A percentile compares a stretch with the other conserved stretches of the same genome.
phyloP scores from a whole-genome alignment of 2,329 filamentous ascomycete genomes.

The Aspergillus melleus region DNA sequence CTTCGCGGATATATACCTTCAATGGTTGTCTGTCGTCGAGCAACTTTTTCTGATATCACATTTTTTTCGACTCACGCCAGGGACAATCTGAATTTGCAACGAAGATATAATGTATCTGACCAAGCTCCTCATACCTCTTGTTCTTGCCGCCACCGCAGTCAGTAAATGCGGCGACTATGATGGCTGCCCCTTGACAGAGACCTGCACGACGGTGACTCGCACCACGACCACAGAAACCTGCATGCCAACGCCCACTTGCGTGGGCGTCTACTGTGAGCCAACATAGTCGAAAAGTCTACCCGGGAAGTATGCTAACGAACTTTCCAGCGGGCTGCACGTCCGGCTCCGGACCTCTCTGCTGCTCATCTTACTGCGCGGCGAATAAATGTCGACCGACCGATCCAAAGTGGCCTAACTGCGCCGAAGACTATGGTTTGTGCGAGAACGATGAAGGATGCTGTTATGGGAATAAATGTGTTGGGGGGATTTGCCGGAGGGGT shows the following conservation, averaged over 20 bases:
- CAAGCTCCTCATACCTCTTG: background rate
- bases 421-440: conserved; percentile 28
- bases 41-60: background rate
- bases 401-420: conserved; percentile 27
- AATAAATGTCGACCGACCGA: conserved; percentile 31
- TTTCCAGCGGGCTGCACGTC: conserved; percentile 19
- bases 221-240: background rate
- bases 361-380: conserved; percentile 32
- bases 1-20: background rate
- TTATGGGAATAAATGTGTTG: conserved; percentile 27
- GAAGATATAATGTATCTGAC: background rate
- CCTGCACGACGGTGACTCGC: conserved; percentile 25
- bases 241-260: conserved; percentile 3
- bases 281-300: background rate
- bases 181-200: conserved; percentile 23
- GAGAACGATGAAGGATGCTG: conserved; percentile 29
- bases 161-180: conserved; percentile 1
- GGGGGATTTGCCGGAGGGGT: conserved; percentile 22
- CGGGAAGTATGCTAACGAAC: background rate
- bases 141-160: background rate
- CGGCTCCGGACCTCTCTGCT: conserved; percentile 23
- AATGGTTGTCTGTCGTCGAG: background rate
- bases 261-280: conserved; percentile 4
- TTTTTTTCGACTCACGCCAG: no score
- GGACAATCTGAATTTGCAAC: background rate